Conservation (phyloP, 2,329 filamentous ascomycete genomes). For the Nothopassalora personata region DNA sequence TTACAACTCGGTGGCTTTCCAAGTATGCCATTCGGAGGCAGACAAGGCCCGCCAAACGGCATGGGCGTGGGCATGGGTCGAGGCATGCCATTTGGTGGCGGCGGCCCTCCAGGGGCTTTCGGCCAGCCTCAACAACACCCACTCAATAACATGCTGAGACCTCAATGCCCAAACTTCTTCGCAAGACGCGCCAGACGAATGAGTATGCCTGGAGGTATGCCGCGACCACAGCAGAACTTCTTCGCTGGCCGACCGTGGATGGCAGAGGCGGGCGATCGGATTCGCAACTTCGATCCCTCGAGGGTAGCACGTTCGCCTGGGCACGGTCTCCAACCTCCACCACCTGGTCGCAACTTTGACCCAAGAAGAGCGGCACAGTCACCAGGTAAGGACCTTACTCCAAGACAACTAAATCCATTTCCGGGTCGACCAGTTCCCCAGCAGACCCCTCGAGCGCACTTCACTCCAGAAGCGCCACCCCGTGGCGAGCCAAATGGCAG, state of each 20-base stretch:
- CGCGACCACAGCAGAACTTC: neutral
- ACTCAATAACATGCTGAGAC: neutral
- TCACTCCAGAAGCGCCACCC: neutral
- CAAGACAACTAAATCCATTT: neutral
- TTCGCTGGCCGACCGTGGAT: neutral
- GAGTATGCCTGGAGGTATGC: neutral
- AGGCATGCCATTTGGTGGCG: neutral
- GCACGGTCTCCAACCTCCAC: neutral
- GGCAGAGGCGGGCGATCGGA: neutral
- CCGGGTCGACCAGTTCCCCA: neutral
- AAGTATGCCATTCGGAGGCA: neutral
- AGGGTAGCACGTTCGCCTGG: neutral
- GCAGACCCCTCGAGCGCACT: neutral
- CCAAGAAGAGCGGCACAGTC: neutral
- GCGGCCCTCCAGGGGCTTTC: neutral
- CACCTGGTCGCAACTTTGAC: neutral
- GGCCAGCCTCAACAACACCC: neutral
- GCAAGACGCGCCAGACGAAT: neutral
- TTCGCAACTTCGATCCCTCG: conserved; percentile 1
- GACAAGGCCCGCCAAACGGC: neutral
- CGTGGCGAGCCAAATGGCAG: neutral
- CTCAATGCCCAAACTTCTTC: neutral
- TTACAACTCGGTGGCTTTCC: neutral
- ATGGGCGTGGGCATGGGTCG: neutral
- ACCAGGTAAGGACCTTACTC: neutral